Conservation (phyloP, 2,329 filamentous ascomycete species). For the Penicillium decumbens region DNA sequence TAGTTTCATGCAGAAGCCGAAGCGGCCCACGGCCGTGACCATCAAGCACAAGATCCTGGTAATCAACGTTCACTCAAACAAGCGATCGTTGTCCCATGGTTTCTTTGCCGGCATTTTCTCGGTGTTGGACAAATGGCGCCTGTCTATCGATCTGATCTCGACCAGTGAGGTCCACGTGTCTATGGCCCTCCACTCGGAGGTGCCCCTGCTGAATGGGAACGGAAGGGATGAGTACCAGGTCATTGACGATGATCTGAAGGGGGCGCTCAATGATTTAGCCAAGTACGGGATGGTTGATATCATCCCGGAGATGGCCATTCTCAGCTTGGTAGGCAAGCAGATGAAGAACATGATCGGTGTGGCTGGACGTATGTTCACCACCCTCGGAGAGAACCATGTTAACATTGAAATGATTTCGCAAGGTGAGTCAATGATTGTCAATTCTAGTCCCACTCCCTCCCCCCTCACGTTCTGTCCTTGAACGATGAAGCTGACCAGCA, state of each 20-base stretch:
- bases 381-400: conserved; percentile 84
- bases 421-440: conserved; percentile 53
- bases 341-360: conserved; percentile 98
- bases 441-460: conserved; percentile 5
- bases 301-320: conserved; percentile 86
- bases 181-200: conserved; percentile 85
- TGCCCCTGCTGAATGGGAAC: conserved; percentile 49
- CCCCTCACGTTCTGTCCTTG: conserved; percentile 4
- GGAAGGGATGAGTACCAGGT: conserved; percentile 50
- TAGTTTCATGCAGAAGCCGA: conserved; percentile 55
- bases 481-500: conserved; percentile 14
- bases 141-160: conserved; percentile 94
- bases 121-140: conserved; percentile 76
- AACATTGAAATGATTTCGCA: conserved; percentile 99
- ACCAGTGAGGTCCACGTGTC: conserved; percentile 96
- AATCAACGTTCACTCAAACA: conserved; percentile 97
- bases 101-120: conserved; percentile 94
- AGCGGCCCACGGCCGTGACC: conserved; percentile 81
- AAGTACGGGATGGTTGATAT: conserved; percentile 87
- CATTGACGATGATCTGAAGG: conserved; percentile 59
- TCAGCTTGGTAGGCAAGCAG: conserved; percentile 88
- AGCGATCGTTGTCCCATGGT: conserved; percentile 89
- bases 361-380: conserved; percentile 89
- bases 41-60: conserved; percentile 97
- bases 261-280: conserved; percentile 66